Evolutionary conservation across 2,329 filamentous ascomycete species (phyloP), one percentile per base, ranked within the genome.

Genomic region (Chalaropsis ovoidea): DNA sequence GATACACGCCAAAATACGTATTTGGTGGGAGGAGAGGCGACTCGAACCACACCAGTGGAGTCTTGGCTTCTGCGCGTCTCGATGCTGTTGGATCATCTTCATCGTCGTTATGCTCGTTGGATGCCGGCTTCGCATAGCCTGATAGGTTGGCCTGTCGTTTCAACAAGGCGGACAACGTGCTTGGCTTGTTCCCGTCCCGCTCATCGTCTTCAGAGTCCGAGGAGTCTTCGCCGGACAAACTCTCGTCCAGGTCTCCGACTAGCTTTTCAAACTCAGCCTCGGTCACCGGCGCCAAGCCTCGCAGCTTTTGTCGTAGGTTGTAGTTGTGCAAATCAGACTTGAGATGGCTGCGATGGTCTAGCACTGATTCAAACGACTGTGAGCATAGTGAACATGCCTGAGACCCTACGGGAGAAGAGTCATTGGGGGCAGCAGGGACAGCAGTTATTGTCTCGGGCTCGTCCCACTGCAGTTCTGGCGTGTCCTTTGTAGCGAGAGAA

Each of bases 291-390:
- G 81, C 81, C 67, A 81, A 80, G 0, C 89, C 89, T 60, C 90
- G 85, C 66, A 96, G 77, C 77, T 90, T 95, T 73, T 93, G 89
- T 76, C 96, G 97, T 68, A 97, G 77, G 73, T 99, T 99, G 77
- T 96, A 99, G 69, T 87, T 83, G 74, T 99, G 94, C 61, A 95
- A 80, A 72, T 99, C 94, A 10, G 93, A 96, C 71, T 89, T 88
- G 67, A 90, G 85, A 75, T 99, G 94, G 67, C 84, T 82, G 68
- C 90, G 84, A 73, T 97, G 93, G 68, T 97, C 93, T 68, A 85
- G 80, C 7, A 95, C 81, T 10, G 81, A 86, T 41, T 80, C 72
- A 71, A 95, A 96, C 4, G 81, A 78, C 45, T 91, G 80, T 47
- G 81, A 79, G 76, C 94, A 99, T 3, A 97, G 80, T 0, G 86